Conservation (phyloP, 2,329 filamentous ascomycete genomes). For the Ceratocystis albifundus region DNA sequence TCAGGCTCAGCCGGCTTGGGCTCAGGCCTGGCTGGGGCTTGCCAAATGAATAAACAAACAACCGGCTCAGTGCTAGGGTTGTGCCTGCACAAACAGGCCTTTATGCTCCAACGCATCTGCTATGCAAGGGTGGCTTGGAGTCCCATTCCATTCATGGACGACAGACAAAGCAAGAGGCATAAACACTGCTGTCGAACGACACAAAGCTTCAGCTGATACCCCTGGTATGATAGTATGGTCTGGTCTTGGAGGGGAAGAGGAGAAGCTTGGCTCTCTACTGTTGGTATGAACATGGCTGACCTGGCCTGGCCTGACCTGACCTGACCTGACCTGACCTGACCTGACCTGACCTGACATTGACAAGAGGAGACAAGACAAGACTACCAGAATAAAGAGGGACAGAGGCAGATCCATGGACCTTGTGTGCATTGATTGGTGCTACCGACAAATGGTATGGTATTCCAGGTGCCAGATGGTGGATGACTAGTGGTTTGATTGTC, state of each 20-base stretch:
- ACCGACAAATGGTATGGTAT: not conserved
- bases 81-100: conserved; percentile 15
- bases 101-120: not conserved
- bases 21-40: no score
- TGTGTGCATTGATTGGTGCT: conserved; percentile 1
- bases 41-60: not conserved
- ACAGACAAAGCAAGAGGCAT: no score
- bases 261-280: no score
- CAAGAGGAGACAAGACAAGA: not conserved
- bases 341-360: conserved; percentile 7
- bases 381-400: no score
- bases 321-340: not conserved
- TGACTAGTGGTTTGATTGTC: not conserved
- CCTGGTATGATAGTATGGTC: not conserved
- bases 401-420: not conserved
- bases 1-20: no score
- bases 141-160: no score
- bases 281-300: no score
- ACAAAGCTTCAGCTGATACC: not conserved
- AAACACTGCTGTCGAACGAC: not conserved
- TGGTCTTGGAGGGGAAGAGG: no score
- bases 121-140: conserved; percentile 10
- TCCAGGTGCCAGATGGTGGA: no score
- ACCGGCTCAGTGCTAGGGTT: conserved; percentile 2
- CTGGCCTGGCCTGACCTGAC: not conserved